Conservation (phyloP, 208 protist genomes). For the Trypanosoma scelopori region DNA sequence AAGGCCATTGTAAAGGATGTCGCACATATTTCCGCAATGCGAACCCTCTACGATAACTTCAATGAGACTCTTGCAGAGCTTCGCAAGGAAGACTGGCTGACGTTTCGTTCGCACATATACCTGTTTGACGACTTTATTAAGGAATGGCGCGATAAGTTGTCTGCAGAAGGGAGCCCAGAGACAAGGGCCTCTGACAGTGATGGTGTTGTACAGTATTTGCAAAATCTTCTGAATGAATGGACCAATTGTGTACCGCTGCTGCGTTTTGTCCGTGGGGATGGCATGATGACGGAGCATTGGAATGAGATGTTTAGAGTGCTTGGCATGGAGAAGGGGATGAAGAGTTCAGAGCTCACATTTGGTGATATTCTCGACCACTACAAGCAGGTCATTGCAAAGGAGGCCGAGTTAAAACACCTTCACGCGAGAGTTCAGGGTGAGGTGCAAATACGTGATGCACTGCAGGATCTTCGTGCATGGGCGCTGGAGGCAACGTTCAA, state of each 20-base stretch:
- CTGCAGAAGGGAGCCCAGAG: slow-evolving; percentile 3
- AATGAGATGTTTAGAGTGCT: slow-evolving; percentile 92
- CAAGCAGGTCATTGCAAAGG: slow-evolving; percentile 75
- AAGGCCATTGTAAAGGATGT: slow-evolving; percentile 64
- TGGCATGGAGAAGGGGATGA: slow-evolving; percentile 69
- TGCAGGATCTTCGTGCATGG: slow-evolving; percentile 95
- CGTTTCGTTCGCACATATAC: slow-evolving; percentile 91
- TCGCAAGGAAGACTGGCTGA: slow-evolving; percentile 93
- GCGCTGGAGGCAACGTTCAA: slow-evolving; percentile 88
- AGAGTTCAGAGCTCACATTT: slow-evolving; percentile 87
- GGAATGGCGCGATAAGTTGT: slow-evolving; percentile 71
- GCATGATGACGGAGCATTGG: slow-evolving; percentile 97
- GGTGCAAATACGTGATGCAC: slow-evolving; percentile 92
- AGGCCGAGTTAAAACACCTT: slow-evolving; percentile 91
- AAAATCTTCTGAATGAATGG: slow-evolving; percentile 69
- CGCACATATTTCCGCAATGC: slow-evolving; percentile 59
- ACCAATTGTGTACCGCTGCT: slow-evolving; percentile 70
- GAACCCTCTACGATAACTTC: slow-evolving; percentile 88
- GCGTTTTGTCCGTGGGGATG: slow-evolving; percentile 93
- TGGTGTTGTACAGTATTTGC: slow-evolving; percentile 70
- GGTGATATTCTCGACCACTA: slow-evolving; percentile 86
- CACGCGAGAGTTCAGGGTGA: slow-evolving; percentile 93
- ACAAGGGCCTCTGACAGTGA: slow-evolving; percentile 9
- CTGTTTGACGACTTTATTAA: slow-evolving; percentile 95
- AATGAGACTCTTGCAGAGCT: slow-evolving; percentile 66